Conservation (phyloP, 352 stramenopile genomes). For the Globisporangium solare region DNA sequence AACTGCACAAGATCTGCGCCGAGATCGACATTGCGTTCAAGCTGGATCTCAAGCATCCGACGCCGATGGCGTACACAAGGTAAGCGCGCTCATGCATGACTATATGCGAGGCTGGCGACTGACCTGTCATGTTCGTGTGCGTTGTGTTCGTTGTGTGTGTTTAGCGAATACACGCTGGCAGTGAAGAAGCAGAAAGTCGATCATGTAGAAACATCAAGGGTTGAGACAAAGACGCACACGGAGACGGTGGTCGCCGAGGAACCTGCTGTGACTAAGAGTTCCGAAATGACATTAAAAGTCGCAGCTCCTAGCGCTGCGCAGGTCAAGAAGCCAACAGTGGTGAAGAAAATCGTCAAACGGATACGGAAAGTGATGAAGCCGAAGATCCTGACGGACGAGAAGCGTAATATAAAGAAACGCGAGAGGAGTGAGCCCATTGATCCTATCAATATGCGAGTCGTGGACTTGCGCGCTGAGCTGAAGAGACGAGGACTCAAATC, state of each 20-base stretch:
- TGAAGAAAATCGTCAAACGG: constrained; percentile 33
- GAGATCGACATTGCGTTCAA: constrained; percentile 44
- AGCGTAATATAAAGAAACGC: constrained; percentile 6
- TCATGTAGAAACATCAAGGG: background rate
- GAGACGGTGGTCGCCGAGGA: constrained; percentile 3
- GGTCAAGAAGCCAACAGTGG: constrained; percentile 1
- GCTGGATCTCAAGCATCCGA: constrained; percentile 29
- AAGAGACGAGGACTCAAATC: constrained; percentile 52
- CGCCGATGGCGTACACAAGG: constrained; percentile 12
- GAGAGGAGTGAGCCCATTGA: constrained; percentile 23
- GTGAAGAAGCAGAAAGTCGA: constrained; percentile 12
- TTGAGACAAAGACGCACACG: background rate
- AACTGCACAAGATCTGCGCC: constrained; percentile 42
- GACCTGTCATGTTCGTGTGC: background rate
- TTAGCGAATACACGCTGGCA: constrained; percentile 14
- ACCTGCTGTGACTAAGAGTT: constrained; percentile 1
- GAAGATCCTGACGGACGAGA: constrained; percentile 12
- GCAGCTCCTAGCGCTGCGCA: background rate
- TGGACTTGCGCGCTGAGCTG: constrained; percentile 52
- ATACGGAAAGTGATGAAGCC: constrained; percentile 32
- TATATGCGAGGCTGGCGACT: background rate
- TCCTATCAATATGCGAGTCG: constrained; percentile 31
- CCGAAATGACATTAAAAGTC: background rate
- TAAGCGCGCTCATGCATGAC: constrained; percentile 4
- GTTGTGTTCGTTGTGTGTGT: background rate